Percentiles rank a stretch among this genome's conserved stretches.
These are phyloP conservation scores for Clonostachys solani DNA, from an alignment of 2,329 filamentous ascomycete species.

Conservation along the genomic window DNA sequence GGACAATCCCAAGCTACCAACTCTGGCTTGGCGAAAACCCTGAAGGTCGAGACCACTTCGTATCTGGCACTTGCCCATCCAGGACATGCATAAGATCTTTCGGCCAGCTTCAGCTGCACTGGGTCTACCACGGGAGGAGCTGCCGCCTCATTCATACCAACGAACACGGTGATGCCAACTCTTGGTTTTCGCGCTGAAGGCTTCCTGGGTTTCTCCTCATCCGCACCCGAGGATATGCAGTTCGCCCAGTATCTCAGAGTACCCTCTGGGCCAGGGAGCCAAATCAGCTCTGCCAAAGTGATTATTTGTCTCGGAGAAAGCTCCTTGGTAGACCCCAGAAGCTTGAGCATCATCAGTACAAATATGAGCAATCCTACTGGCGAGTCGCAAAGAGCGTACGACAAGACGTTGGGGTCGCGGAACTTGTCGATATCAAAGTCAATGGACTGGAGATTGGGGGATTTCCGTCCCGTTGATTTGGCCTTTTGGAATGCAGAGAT, in stretches of 20 bases:
- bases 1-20: constrained; percentile 45
- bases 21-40: constrained; percentile 32
- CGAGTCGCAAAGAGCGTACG: constrained; percentile 59
- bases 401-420: constrained; percentile 47
- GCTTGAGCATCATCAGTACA: constrained; percentile 41
- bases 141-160: constrained; percentile 20
- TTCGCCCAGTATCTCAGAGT: constrained; percentile 52
- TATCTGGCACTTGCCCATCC: constrained; percentile 41
- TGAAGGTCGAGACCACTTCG: constrained; percentile 33
- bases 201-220: constrained; percentile 10
- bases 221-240: constrained; percentile 24
- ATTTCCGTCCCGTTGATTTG: neutral
- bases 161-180: constrained; percentile 43
- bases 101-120: constrained; percentile 13
- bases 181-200: constrained; percentile 22
- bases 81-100: constrained; percentile 35
- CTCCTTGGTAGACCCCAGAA: constrained; percentile 30
- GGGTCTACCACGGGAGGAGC: neutral
- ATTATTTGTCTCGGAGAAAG: constrained; percentile 51
- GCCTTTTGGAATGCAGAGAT: constrained; percentile 32
- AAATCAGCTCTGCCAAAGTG: constrained; percentile 56
- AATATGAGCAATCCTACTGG: constrained; percentile 54
- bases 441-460: constrained; percentile 5
- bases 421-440: constrained; percentile 17
- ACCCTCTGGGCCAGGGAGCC: constrained; percentile 63